These are phyloP conservation scores for Neurospora sp. DNA, from an alignment of 495 filamentous ascomycete species.

Conservation along the genomic window DNA sequence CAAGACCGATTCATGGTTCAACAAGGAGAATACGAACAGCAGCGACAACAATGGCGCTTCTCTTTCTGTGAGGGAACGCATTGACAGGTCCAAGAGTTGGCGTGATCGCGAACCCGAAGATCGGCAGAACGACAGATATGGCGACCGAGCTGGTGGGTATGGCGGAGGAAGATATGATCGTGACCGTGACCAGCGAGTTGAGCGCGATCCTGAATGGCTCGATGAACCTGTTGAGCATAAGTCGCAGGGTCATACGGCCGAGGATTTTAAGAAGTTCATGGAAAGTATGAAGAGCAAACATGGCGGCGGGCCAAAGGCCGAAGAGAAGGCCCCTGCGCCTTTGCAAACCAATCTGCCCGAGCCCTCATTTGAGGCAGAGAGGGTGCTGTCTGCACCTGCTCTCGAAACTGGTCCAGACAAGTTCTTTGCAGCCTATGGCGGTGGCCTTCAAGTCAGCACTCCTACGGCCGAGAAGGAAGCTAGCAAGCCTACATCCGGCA, in stretches of 20 bases:
- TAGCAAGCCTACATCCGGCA: slow-evolving; percentile 34
- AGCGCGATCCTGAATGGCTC: slow-evolving; percentile 81
- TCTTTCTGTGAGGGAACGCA: slow-evolving; percentile 44
- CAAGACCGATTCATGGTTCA: slow-evolving; percentile 36
- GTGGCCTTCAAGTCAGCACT: slow-evolving; percentile 29
- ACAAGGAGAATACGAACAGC: slow-evolving; percentile 24
- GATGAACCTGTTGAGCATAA: slow-evolving; percentile 67
- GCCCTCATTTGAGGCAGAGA: slow-evolving; percentile 32
- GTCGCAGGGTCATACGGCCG: slow-evolving; percentile 62
- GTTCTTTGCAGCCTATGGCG: slow-evolving; percentile 62
- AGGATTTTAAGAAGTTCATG: slow-evolving; percentile 95
- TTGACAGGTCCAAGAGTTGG: slow-evolving; percentile 52
- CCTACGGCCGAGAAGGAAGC: slow-evolving; percentile 32
- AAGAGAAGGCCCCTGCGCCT: slow-evolving; percentile 37
- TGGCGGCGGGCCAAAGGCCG: slow-evolving; percentile 28
- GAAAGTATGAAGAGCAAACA: slow-evolving; percentile 65
- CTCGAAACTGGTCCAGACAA: slow-evolving; percentile 62
- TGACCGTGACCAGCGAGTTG: slow-evolving; percentile 53
- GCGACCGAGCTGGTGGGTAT: slow-evolving; percentile 23
- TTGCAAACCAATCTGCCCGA: slow-evolving; percentile 17
- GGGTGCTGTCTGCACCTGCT: slow-evolving; percentile 44
- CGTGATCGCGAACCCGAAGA: slow-evolving; percentile 53
- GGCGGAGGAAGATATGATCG: slow-evolving; percentile 46
- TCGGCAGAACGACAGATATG: slow-evolving; percentile 30
- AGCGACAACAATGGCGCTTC: slow-evolving; percentile 23